Conservation (phyloP, 225 moss, liverwort and hornwort species). For the Marchantia paleacea region DNA sequence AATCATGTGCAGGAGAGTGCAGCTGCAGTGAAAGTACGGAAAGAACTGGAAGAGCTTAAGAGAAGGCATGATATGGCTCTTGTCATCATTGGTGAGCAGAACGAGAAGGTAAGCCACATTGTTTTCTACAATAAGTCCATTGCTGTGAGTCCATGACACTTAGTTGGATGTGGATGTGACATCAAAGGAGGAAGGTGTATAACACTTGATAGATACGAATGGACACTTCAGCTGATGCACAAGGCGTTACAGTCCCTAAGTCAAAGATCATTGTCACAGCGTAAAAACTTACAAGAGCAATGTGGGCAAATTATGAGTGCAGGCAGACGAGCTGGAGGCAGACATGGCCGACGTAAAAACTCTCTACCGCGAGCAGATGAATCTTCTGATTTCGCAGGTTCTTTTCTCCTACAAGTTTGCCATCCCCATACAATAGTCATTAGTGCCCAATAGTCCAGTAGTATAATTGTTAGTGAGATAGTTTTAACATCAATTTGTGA, state of each 20-base stretch:
- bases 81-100: constrained; percentile 43
- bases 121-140: neutral
- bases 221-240: neutral
- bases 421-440: neutral
- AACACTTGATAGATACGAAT: neutral
- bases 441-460: no score
- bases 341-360: constrained; percentile 40
- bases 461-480: no score
- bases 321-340: constrained; percentile 45
- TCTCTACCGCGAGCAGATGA: constrained; percentile 44
- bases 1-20: constrained; percentile 30
- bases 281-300: neutral
- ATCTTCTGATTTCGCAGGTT: constrained; percentile 45
- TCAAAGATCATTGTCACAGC: neutral
- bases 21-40: constrained; percentile 27
- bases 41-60: constrained; percentile 45
- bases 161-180: neutral
- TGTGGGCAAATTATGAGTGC: neutral
- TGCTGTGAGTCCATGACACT: neutral
- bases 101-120: constrained; percentile 32
- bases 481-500: no score
- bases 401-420: neutral
- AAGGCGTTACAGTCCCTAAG: neutral
- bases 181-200: neutral
- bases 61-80: constrained; percentile 46